Conservation (phyloP, 257 asterid species). For the Nyctanthes arbortristis region DNA sequence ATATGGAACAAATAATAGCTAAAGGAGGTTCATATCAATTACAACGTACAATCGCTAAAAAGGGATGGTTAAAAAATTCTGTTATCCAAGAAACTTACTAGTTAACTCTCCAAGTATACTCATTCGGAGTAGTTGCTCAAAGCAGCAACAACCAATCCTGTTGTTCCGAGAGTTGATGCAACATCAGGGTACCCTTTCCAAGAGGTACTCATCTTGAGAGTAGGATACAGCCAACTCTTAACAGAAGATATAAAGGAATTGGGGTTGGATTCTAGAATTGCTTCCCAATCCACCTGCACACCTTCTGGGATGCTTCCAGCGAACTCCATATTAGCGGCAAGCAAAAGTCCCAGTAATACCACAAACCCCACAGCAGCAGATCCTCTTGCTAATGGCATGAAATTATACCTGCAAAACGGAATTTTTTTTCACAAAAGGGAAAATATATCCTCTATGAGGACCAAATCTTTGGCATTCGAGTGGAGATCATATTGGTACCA, state of each 20-base stretch:
- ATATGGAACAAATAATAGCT: neutral
- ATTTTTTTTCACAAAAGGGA: constrained; percentile 17
- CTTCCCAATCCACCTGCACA: constrained; percentile 96
- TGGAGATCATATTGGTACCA: constrained; percentile 49
- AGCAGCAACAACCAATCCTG: constrained; percentile 88
- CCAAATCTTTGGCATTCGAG: constrained; percentile 5
- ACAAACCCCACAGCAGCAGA: constrained; percentile 73
- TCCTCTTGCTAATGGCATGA: constrained; percentile 88
- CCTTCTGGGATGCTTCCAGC: constrained; percentile 90
- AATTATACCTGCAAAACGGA: constrained; percentile 73
- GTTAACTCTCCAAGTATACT: constrained; percentile 30
- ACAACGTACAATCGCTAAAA: neutral
- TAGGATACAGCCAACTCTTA: constrained; percentile 82
- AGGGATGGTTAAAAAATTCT: neutral
- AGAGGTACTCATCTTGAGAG: constrained; percentile 75
- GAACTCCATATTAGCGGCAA: constrained; percentile 97
- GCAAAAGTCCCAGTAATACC: constrained; percentile 82
- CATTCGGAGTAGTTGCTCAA: constrained; percentile 78
- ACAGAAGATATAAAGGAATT: constrained; percentile 50
- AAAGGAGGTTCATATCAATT: neutral
- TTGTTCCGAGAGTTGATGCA: constrained; percentile 82
- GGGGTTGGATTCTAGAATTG: constrained; percentile 76
- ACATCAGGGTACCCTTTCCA: constrained; percentile 97
- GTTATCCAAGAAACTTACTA: constrained; percentile 17
- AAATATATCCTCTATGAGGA: neutral